Conservation (phyloP, 2,329 filamentous ascomycete genomes). For the Sclerotinia minor region DNA sequence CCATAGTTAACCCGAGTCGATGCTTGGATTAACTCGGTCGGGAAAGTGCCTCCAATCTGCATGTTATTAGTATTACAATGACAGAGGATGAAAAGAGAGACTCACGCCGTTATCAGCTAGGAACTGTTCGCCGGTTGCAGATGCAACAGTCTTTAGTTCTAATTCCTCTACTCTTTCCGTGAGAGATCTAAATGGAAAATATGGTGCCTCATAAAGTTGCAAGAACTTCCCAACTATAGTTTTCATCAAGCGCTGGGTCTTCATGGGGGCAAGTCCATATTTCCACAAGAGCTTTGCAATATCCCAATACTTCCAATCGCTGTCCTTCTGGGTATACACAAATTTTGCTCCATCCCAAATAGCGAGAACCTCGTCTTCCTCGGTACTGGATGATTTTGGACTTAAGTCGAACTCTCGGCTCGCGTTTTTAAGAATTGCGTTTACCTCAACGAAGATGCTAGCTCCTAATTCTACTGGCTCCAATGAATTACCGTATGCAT, state of each 20-base stretch:
- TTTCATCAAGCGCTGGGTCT: slow-evolving; percentile 71
- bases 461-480: slow-evolving; percentile 83
- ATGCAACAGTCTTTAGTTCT: slow-evolving; percentile 65
- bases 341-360: slow-evolving; percentile 83
- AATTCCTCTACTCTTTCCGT: slow-evolving; percentile 67
- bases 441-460: slow-evolving; percentile 85
- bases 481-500: slow-evolving; percentile 66
- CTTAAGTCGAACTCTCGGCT: slow-evolving; percentile 69
- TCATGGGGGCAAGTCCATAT: slow-evolving; percentile 78
- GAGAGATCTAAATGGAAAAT: slow-evolving; percentile 82
- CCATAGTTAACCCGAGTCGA: slow-evolving; percentile 94
- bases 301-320: slow-evolving; percentile 73
- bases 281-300: slow-evolving; percentile 77
- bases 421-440: slow-evolving; percentile 77
- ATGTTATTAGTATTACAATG: slow-evolving; percentile 25
- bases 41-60: slow-evolving; percentile 64
- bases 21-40: slow-evolving; percentile 82
- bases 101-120: slow-evolving; percentile 62
- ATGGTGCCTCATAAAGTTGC: slow-evolving; percentile 74
- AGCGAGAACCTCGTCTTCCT: slow-evolving; percentile 55
- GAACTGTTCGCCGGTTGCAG: slow-evolving; percentile 71
- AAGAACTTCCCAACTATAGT: slow-evolving; percentile 71
- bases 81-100: background rate
- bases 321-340: slow-evolving; percentile 63
- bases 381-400: slow-evolving; percentile 49